Percentiles rank a stretch among this genome's conserved stretches.
These are phyloP conservation scores for Fusarium kyushuense DNA, from an alignment of 2,329 filamentous ascomycete genomes.

Conservation along the genomic window DNA sequence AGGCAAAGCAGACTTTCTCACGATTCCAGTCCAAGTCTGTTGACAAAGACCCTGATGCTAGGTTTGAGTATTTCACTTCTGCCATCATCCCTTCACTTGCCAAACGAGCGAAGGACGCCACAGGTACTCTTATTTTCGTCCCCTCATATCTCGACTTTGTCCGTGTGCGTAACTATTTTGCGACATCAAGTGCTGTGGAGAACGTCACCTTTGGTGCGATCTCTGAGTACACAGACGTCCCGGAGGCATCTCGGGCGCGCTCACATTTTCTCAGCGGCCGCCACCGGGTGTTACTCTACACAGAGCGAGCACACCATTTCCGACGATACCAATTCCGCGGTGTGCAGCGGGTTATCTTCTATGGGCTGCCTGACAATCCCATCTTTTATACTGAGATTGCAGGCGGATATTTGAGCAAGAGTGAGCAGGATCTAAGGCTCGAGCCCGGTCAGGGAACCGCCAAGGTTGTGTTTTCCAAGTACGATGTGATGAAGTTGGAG, in stretches of 20 bases:
- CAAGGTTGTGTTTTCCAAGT: slow-evolving; percentile 81
- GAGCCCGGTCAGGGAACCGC: slow-evolving; percentile 71
- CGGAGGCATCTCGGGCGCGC: slow-evolving; percentile 84
- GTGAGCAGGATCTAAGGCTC: slow-evolving; percentile 66
- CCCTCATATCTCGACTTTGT: slow-evolving; percentile 97
- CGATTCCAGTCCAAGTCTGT: slow-evolving; percentile 81
- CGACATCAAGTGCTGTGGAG: slow-evolving; percentile 71
- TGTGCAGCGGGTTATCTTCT: slow-evolving; percentile 87
- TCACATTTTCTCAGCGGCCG: slow-evolving; percentile 88
- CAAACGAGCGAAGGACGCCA: slow-evolving; percentile 72
- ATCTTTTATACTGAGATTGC: slow-evolving; percentile 83
- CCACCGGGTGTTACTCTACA: slow-evolving; percentile 88
- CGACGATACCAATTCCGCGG: slow-evolving; percentile 86
- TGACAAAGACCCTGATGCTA: slow-evolving; percentile 82
- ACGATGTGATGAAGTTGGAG: slow-evolving; percentile 90
- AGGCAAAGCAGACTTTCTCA: slow-evolving; percentile 88
- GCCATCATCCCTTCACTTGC: slow-evolving; percentile 81
- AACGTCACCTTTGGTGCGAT: slow-evolving; percentile 77
- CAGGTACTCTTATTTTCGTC: slow-evolving; percentile 86
- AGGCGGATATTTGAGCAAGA: slow-evolving; percentile 73
- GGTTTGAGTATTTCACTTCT: slow-evolving; percentile 91
- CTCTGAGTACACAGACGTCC: slow-evolving; percentile 85
- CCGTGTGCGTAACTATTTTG: slow-evolving; percentile 90
- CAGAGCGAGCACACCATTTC: slow-evolving; percentile 97
- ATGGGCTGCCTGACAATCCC: slow-evolving; percentile 90